Evolutionary conservation across 2,329 filamentous ascomycete genomes (phyloP).

Genomic region (Pseudofabraea citricarpa): DNA sequence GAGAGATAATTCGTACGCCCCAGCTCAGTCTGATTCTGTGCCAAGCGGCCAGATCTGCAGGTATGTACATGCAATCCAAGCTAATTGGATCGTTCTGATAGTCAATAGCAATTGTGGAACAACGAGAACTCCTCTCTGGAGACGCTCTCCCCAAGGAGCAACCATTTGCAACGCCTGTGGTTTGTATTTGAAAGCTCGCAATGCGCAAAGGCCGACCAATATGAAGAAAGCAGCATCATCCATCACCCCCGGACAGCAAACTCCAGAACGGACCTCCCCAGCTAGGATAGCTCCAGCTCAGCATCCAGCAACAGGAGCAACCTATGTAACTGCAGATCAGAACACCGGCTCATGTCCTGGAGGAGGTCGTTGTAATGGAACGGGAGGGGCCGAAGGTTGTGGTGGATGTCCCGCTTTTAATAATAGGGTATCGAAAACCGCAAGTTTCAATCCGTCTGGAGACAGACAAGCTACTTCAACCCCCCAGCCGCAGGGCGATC

Average conservation of each 20-base stretch:
- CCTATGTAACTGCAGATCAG: conserved; percentile 74
- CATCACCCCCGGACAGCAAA: conserved; percentile 26
- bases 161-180: conserved; percentile 98
- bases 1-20: conserved; percentile 6
- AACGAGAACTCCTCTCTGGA: conserved; percentile 90
- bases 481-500: conserved; percentile 19
- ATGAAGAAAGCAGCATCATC: conserved; percentile 69
- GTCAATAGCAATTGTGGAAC: conserved; percentile 84
- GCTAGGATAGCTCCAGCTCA: conserved; percentile 27
- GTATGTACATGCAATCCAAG: conserved; percentile 37
- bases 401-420: conserved; percentile 96
- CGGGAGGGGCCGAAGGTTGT: conserved; percentile 90
- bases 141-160: conserved; percentile 84
- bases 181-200: conserved; percentile 88
- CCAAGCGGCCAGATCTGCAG: conserved; percentile 67
- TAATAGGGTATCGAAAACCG: conserved; percentile 87
- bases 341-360: conserved; percentile 88
- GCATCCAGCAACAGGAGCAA: conserved; percentile 45
- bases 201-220: conserved; percentile 84
- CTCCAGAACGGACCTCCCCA: conserved; percentile 23
- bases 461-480: conserved; percentile 17
- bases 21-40: conserved; percentile 9
- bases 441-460: conserved; percentile 56
- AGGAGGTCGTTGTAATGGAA: conserved; percentile 92
- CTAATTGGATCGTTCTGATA: conserved; percentile 8